A percentile compares a stretch with the other conserved stretches of the same genome.
Evolutionary conservation across 768 basidiomycete genomes (phyloP).

Genomic region (Cyathus striatus): DNA sequence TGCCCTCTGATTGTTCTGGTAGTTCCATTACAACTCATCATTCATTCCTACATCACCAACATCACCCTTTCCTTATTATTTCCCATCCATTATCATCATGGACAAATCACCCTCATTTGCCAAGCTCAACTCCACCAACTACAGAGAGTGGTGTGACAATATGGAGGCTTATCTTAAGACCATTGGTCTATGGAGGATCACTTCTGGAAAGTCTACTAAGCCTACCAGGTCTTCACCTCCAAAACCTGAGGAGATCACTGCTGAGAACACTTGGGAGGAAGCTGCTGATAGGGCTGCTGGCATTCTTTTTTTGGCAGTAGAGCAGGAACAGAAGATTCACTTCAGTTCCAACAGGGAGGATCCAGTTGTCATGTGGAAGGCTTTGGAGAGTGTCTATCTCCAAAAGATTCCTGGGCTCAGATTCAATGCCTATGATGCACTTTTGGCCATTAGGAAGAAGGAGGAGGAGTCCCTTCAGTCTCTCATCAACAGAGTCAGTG

Average conservation of each 20-base stretch:
- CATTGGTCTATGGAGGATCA: background rate
- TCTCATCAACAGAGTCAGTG: background rate
- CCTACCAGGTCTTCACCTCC: background rate
- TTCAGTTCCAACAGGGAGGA: constrained; percentile 1
- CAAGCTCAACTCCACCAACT: background rate
- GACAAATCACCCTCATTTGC: too few relatives aligned
- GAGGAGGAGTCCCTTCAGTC: background rate
- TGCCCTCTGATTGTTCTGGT: too few relatives aligned
- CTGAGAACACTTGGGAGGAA: background rate
- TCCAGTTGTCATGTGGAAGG: background rate
- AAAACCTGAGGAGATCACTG: background rate
- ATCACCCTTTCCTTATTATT: too few relatives aligned
- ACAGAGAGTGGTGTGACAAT: background rate
- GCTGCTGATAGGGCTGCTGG: background rate
- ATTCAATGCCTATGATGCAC: constrained; percentile 5
- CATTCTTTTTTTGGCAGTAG: background rate
- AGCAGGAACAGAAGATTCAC: background rate
- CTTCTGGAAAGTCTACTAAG: background rate
- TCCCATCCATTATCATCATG: too few relatives aligned
- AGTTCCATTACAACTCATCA: too few relatives aligned
- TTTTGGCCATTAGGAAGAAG: constrained; percentile 1
- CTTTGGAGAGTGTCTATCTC: background rate
- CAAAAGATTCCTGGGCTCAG: constrained; percentile 1
- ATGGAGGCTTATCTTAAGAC: background rate
- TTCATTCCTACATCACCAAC: too few relatives aligned